Evolutionary conservation across 805 yeast genomes (phyloP), one percentile per base, ranked within the genome.

Genomic region (Candida endomychidarum): DNA sequence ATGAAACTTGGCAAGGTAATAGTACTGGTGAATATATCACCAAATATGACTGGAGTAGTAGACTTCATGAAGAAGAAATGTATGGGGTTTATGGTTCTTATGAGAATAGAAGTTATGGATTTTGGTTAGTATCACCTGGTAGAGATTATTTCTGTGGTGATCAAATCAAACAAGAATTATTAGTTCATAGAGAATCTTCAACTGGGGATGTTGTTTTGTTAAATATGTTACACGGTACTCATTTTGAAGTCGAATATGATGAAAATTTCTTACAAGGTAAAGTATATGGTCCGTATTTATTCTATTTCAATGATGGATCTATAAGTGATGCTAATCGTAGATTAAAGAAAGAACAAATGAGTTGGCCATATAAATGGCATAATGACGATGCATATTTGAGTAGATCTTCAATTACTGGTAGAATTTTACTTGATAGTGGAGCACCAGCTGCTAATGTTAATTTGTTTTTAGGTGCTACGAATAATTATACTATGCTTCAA

Each of bases 141-240:
- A 35, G 44, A 32, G 47, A 43, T 25, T 43, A 43, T 34, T 43
- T 17, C 26, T 40, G 41, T 35, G 47, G 44, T 11, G 44, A 40
- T 25, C 40, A 40, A 28, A 36, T 43, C 29, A 43, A 43, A 37
- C 43, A 43, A 36, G 47, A 40, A 24, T 22, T 40, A 12, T 15
- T 40, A 15, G 44, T 43, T 31, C 47, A 43, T 20, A 27, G 47
- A 19, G 44, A 43, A 36, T 40, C 47, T 9, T 21, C 19, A 8
- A 43, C 47, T 2, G 46, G 46, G 10, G 47, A 43, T 28, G 43
- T 40, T 36, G 47, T 40, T 8, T 32, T 43, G n/a, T 35, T 40
- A 19, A 43, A 43, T 36, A 43, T 43, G 47, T 34, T 43, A 24
- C 47, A 43, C 25, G 47, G 47, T 23, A 43, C 46, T 21, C 46